Conservation (phyloP, 805 yeast genomes). For the Candida nanaspora region DNA sequence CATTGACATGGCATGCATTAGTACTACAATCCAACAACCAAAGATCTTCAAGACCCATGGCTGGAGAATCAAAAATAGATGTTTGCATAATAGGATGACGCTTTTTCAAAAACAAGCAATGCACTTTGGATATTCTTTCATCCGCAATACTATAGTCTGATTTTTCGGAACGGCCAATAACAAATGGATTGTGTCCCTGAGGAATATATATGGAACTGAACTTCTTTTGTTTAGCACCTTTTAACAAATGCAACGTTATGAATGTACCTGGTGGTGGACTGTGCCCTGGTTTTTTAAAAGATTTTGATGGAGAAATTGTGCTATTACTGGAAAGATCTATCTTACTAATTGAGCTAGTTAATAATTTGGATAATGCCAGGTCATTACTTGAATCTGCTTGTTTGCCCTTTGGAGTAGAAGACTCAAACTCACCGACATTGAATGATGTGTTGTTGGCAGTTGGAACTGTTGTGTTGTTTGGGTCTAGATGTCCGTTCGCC, state of each 20-base stretch:
- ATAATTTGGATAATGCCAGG: background rate
- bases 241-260: constrained; percentile 48
- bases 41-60: constrained; percentile 60
- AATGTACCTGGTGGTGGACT: constrained; percentile 53
- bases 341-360: background rate
- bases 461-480: background rate
- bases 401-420: background rate
- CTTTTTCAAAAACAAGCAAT: constrained; percentile 61
- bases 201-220: constrained; percentile 50
- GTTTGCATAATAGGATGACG: constrained; percentile 46
- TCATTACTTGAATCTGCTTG: background rate
- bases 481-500: too few relatives aligned
- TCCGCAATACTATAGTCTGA: constrained; percentile 61
- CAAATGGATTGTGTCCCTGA: constrained; percentile 59
- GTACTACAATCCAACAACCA: constrained; percentile 80
- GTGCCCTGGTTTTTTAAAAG: background rate
- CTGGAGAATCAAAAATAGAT: constrained; percentile 57
- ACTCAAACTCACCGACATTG: background rate
- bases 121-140: constrained; percentile 74
- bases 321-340: background rate
- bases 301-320: background rate
- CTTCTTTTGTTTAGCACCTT: constrained; percentile 12
- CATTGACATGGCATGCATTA: constrained; percentile 71
- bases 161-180: constrained; percentile 65
- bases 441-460: background rate